Conservation (phyloP, 495 filamentous ascomycete species). For the Daldinia childiae region DNA sequence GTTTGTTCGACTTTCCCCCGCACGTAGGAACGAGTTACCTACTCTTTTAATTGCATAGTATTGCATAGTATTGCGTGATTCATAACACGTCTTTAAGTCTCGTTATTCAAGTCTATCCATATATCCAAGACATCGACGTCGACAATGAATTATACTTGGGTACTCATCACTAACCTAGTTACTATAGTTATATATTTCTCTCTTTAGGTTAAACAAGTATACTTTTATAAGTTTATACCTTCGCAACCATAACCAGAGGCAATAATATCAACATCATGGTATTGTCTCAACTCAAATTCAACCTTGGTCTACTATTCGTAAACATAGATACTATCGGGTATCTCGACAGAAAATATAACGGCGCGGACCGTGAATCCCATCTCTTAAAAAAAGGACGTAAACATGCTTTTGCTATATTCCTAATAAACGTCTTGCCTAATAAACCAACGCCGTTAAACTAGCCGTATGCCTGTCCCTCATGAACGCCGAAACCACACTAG, state of each 20-base stretch:
- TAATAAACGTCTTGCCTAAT: background rate
- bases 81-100: background rate
- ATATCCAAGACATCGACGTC: too few relatives aligned
- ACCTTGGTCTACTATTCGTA: background rate
- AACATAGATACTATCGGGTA: conserved; percentile 24
- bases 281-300: conserved; percentile 3
- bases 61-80: conserved; percentile 8
- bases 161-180: too few relatives aligned
- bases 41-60: conserved; percentile 29
- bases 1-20: conserved; percentile 3
- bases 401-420: background rate
- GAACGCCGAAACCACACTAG: conserved; percentile 21
- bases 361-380: conserved; percentile 1
- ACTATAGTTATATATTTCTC: too few relatives aligned
- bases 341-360: conserved; percentile 17
- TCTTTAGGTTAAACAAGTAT: background rate
- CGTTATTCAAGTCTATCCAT: background rate
- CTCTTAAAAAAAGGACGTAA: background rate
- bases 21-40: conserved; percentile 2
- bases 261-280: background rate
- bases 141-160: too few relatives aligned
- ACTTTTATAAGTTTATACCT: background rate
- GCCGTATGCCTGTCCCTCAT: background rate
- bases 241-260: background rate
- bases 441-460: conserved; percentile 18